These are phyloP conservation scores for Yarrowia sp. DNA, from an alignment of 805 yeast species.

Conservation along the genomic window DNA sequence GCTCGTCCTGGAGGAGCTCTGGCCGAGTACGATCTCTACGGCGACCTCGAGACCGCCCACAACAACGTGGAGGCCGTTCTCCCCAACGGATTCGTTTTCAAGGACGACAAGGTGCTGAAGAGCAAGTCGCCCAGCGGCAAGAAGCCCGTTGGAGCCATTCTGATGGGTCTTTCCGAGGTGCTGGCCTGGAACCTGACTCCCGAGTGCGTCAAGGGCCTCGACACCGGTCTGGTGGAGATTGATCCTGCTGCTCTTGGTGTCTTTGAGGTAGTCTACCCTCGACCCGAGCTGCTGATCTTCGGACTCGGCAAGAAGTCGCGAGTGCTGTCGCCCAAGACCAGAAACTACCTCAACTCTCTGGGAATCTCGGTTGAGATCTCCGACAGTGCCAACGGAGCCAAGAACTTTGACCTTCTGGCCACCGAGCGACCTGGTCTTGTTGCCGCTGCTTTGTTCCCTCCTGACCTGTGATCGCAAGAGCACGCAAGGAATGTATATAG, in stretches of 20 bases:
- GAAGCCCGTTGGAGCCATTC: conserved; percentile 35
- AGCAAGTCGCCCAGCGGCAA: conserved; percentile 35
- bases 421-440: conserved; percentile 74
- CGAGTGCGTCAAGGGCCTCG: conserved; percentile 45
- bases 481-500: conserved; percentile 9
- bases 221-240: conserved; percentile 55
- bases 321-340: conserved; percentile 57
- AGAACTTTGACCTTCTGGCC: conserved; percentile 69
- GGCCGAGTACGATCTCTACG: conserved; percentile 48
- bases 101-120: conserved; percentile 50
- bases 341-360: conserved; percentile 48
- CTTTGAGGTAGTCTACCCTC: conserved; percentile 61
- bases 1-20: conserved; percentile 32
- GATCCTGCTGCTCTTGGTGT: conserved; percentile 47
- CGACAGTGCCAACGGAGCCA: conserved; percentile 62
- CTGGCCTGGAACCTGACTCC: conserved; percentile 53
- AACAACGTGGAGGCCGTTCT: conserved; percentile 54
- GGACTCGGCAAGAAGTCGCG: conserved; percentile 69
- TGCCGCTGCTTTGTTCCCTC: conserved; percentile 72
- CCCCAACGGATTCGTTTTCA: conserved; percentile 56
- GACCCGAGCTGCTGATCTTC: conserved; percentile 70
- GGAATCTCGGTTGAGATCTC: conserved; percentile 73
- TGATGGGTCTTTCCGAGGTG: conserved; percentile 48
- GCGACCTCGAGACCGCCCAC: conserved; percentile 46
- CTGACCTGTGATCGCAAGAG: conserved; percentile 46